phyloP scores from a whole-genome alignment of 2,329 filamentous ascomycete species.

The Volutella citrinella region DNA sequence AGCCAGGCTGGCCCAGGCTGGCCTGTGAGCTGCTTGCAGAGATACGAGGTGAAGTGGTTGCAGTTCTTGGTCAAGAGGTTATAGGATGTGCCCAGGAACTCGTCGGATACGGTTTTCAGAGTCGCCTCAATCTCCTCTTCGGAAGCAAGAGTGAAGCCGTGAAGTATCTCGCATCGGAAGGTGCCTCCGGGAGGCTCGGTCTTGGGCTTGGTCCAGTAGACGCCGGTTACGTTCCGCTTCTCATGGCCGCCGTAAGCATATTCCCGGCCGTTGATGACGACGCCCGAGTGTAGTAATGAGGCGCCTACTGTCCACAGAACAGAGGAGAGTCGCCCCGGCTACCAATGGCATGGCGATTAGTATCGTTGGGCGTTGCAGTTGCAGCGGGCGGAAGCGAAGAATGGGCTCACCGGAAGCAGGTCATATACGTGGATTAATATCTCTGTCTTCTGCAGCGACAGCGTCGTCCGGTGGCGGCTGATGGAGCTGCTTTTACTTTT shows the following conservation, averaged over 20 bases:
- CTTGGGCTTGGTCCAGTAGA: conserved; percentile 77
- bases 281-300: conserved; percentile 76
- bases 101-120: conserved; percentile 64
- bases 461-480: conserved; percentile 57
- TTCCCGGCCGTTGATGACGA: conserved; percentile 76
- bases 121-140: conserved; percentile 68
- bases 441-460: conserved; percentile 70
- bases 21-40: conserved; percentile 71
- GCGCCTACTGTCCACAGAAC: conserved; percentile 75
- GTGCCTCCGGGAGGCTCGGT: conserved; percentile 74
- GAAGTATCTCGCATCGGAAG: conserved; percentile 71
- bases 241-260: conserved; percentile 86
- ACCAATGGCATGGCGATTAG: conserved; percentile 14
- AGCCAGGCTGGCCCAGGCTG: conserved; percentile 70
- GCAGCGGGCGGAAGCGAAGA: too few relatives aligned
- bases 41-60: conserved; percentile 81
- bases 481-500: conserved; percentile 24
- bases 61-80: conserved; percentile 83
- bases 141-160: conserved; percentile 72
- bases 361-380: too few relatives aligned
- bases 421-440: conserved; percentile 77
- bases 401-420: conserved; percentile 58
- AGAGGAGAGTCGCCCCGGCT: conserved; percentile 73
- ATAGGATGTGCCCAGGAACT: conserved; percentile 74
- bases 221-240: conserved; percentile 66